phyloP scores from a whole-genome alignment of 306 rosid genomes.

The Betula pendula region DNA sequence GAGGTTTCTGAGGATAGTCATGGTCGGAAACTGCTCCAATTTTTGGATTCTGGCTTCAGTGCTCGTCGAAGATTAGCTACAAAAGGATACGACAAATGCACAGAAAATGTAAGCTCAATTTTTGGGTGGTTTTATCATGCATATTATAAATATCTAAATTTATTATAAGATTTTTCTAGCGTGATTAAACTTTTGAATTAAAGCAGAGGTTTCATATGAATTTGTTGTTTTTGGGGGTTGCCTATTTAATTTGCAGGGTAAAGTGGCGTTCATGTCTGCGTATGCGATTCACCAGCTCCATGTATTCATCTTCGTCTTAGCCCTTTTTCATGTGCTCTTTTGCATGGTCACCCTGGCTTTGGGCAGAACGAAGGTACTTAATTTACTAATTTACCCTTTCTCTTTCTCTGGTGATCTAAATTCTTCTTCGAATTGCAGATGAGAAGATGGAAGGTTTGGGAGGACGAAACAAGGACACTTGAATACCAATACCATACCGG shows the following conservation, averaged over 20 bases:
- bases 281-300: slow-evolving; percentile 93
- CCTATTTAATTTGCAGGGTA: slow-evolving; percentile 39
- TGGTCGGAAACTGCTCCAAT: slow-evolving; percentile 32
- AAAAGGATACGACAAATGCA: slow-evolving; percentile 33
- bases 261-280: slow-evolving; percentile 75
- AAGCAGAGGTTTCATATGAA: too few relatives aligned
- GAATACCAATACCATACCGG: slow-evolving; percentile 51
- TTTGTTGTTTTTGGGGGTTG: not conserved
- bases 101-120: slow-evolving; percentile 11
- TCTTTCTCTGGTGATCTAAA: not conserved
- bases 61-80: slow-evolving; percentile 38
- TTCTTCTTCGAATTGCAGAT: slow-evolving; percentile 52
- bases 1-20: not conserved
- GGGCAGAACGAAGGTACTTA: slow-evolving; percentile 80
- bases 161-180: too few relatives aligned
- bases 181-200: too few relatives aligned
- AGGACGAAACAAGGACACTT: slow-evolving; percentile 57
- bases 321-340: slow-evolving; percentile 61
- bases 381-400: too few relatives aligned
- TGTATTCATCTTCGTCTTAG: slow-evolving; percentile 74
- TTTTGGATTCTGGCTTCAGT: slow-evolving; percentile 22
- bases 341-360: slow-evolving; percentile 65
- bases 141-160: too few relatives aligned
- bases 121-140: too few relatives aligned
- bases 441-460: slow-evolving; percentile 78